Evolutionary conservation across 176 grass and related monocot genomes (phyloP).

Genomic region (Neostapfia colusana): DNA sequence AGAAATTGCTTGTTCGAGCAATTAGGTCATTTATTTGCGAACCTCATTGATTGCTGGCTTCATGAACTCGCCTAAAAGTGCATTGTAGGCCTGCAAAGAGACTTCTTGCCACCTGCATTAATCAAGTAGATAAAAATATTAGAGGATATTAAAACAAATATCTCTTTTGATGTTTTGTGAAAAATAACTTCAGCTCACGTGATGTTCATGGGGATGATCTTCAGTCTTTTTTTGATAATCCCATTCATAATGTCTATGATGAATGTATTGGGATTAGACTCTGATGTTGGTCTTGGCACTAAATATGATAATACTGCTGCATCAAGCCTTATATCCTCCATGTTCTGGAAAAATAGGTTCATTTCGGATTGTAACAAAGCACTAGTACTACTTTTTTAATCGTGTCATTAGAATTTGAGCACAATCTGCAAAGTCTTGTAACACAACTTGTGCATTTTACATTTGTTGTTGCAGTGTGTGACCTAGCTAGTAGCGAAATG

Average conservation of each 20-base stretch:
- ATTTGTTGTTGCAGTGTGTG: too few species aligned
- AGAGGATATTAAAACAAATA: neutral
- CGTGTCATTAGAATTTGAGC: too few species aligned
- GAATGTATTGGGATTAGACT: constrained; percentile 28
- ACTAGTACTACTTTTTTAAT: too few species aligned
- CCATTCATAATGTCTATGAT: constrained; percentile 54
- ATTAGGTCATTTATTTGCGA: neutral
- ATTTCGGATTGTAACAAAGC: too few species aligned
- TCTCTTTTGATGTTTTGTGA: too few species aligned
- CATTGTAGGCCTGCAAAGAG: constrained; percentile 43
- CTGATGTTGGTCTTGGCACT: neutral
- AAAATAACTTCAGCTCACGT: constrained; percentile 19
- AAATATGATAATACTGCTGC: neutral
- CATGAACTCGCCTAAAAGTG: constrained; percentile 62
- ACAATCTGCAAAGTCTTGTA: too few species aligned
- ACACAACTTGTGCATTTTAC: too few species aligned
- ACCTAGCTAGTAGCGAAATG: too few species aligned
- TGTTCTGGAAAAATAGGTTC: neutral
- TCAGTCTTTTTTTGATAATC: constrained; percentile 57
- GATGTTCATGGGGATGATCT: constrained; percentile 62
- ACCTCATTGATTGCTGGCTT: constrained; percentile 69
- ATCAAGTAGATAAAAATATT: neutral
- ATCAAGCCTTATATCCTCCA: neutral
- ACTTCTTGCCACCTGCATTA: constrained; percentile 52
- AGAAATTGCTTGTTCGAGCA: neutral